Base-by-base conservation (phyloP, 1,139 yeast species). In the Candida anutae region DNA sequence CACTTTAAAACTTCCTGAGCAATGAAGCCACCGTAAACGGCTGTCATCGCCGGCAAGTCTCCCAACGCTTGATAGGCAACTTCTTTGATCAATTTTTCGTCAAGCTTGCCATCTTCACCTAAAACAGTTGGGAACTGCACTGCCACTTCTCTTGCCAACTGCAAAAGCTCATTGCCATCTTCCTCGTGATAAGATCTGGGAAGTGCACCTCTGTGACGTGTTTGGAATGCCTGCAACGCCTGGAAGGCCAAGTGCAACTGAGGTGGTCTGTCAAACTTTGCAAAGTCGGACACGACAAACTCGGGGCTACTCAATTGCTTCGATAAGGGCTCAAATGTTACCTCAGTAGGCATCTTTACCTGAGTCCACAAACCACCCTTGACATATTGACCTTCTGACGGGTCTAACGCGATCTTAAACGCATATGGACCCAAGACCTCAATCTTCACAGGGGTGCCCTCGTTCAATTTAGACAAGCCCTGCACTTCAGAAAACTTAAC, bases 1-100 rank as follows among this genome's bases (percentile, higher is more conserved):
- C 94, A 94, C 60, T 90, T 90, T 50, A 90, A 70, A 16, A 84
- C 96, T 60, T 90, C 98, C 58, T 90, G 99, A 3, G 98, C 99
- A 29, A 85, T 80, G 32, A 90, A 63, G 21, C 98, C 98, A 52
- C 99, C 99, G 48, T 74, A 75, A 41, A 88, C 80, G 4, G 97
- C 97, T 37, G 77, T 79, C 51, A 85, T 59, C 21, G 93, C 95
- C 15, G 96, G 95, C 29, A 88, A 58, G 46, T 90, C 96, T 56
- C 98, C 98, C 28, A 77, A 69, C 2, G 97, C 81, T 54, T 90
- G 95, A 53, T 66, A 82, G 0, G 95, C 61, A 37, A 90, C 62
- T 47, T 84, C 87, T 35, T 58, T 72, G 36, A 90, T 62, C 27
- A 88, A 56, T 31, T 77, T 66, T 41, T 71, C 80, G 49, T 85